Conservation (phyloP, 139 green algal species). For the Chlorella vulgaris region DNA sequence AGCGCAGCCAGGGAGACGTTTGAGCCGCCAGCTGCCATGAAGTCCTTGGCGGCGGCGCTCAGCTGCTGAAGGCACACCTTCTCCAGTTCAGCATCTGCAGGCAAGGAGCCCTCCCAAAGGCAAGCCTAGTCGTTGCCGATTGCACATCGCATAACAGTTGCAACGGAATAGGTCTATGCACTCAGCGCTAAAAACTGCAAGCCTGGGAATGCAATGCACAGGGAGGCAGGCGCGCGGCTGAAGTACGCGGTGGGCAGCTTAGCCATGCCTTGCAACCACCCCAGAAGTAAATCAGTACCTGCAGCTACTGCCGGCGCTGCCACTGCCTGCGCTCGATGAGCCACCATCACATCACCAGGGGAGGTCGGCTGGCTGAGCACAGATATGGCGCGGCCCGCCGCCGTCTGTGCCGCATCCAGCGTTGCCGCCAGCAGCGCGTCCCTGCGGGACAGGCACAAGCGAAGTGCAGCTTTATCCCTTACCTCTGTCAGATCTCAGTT, state of each 20-base stretch:
- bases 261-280: background rate
- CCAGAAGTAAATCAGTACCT: background rate
- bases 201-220: background rate
- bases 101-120: too few relatives aligned
- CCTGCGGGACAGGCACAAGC: conserved; percentile 32
- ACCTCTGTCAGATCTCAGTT: too few relatives aligned
- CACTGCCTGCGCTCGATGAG: conserved; percentile 12
- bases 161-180: background rate
- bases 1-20: conserved; percentile 28
- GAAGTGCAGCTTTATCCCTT: too few relatives aligned
- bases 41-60: conserved; percentile 34
- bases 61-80: conserved; percentile 59
- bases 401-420: conserved; percentile 72
- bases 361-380: conserved; percentile 65
- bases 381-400: conserved; percentile 55
- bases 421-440: conserved; percentile 75
- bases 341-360: conserved; percentile 59
- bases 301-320: background rate
- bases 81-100: conserved; percentile 65
- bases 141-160: too few relatives aligned
- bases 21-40: conserved; percentile 28
- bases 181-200: background rate
- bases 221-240: background rate
- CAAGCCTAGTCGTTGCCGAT: too few relatives aligned
- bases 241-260: background rate